These are phyloP conservation scores for Trichoderma atroviride DNA, from an alignment of 2,329 filamentous ascomycete genomes.

Conservation along the genomic window DNA sequence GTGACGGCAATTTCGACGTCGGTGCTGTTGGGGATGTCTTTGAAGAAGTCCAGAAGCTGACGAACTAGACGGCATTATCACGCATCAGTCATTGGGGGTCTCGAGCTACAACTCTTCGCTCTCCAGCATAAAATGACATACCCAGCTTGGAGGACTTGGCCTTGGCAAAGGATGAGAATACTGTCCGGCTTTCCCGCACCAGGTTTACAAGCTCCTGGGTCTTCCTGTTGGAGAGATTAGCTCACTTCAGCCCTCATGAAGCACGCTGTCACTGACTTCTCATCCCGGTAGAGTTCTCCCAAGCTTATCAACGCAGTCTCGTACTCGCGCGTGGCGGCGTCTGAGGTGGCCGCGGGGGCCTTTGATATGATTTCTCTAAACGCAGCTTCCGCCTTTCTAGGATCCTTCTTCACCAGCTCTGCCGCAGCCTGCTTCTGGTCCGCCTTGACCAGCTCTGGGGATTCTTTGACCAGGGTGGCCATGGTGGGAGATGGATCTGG, in stretches of 20 bases:
- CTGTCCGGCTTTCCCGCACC: slow-evolving; percentile 85
- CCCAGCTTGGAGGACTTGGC: slow-evolving; percentile 98
- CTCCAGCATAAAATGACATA: slow-evolving; percentile 50
- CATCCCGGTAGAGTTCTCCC: slow-evolving; percentile 90
- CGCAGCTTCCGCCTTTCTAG: slow-evolving; percentile 79
- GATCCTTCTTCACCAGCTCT: slow-evolving; percentile 77
- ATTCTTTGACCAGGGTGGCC: slow-evolving; percentile 78
- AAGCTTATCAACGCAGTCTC: slow-evolving; percentile 85
- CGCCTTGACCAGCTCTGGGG: slow-evolving; percentile 78
- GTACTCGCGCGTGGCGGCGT: slow-evolving; percentile 87
- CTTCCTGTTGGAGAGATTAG: slow-evolving; percentile 55
- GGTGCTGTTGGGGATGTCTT: slow-evolving; percentile 88
- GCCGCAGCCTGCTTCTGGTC: slow-evolving; percentile 82
- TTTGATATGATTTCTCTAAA: slow-evolving; percentile 90
- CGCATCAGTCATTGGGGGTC: not conserved
- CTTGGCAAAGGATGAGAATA: slow-evolving; percentile 95
- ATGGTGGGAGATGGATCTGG: slow-evolving; percentile 41
- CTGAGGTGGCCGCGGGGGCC: slow-evolving; percentile 78
- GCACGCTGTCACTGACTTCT: slow-evolving; percentile 61
- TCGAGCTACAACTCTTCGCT: not conserved
- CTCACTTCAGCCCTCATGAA: not conserved
- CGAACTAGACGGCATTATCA: slow-evolving; percentile 65
- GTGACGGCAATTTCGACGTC: slow-evolving; percentile 94
- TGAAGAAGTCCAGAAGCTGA: slow-evolving; percentile 93
- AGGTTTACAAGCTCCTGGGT: slow-evolving; percentile 84